phyloP scores from a whole-genome alignment of 2,329 filamentous ascomycete genomes.

The Xylariaceae sp. region DNA sequence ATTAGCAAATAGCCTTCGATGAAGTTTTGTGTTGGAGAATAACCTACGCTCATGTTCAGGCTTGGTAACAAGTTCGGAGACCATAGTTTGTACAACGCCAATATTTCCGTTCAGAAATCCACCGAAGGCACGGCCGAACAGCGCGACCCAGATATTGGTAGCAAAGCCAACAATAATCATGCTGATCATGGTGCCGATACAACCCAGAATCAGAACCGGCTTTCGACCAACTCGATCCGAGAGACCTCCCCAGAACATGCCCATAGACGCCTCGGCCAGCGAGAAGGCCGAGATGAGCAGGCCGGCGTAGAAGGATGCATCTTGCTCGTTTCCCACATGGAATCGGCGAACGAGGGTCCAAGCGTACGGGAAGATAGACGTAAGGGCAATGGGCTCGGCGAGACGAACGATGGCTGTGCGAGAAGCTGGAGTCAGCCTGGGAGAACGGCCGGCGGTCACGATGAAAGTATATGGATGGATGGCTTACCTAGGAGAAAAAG shows the following conservation, averaged over 20 bases:
- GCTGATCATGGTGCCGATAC: constrained; percentile 75
- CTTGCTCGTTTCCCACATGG: constrained; percentile 63
- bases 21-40: not conserved
- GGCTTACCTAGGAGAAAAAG: constrained; percentile 76
- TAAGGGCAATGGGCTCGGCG: constrained; percentile 87
- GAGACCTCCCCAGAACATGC: constrained; percentile 82
- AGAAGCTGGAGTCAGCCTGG: constrained; percentile 4
- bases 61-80: constrained; percentile 77
- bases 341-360: constrained; percentile 79
- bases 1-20: constrained; percentile 14
- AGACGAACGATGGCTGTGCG: constrained; percentile 79
- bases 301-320: constrained; percentile 85
- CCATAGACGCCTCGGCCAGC: constrained; percentile 75
- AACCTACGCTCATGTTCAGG: constrained; percentile 80
- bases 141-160: constrained; percentile 76
- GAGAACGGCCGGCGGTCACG: not conserved
- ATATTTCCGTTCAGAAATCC: constrained; percentile 89
- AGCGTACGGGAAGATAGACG: constrained; percentile 89
- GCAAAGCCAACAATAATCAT: constrained; percentile 81
- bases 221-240: constrained; percentile 83
- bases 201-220: constrained; percentile 77
- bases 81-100: constrained; percentile 88
- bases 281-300: constrained; percentile 84
- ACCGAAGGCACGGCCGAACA: constrained; percentile 70
- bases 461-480: not conserved